Evolutionary conservation across 768 basidiomycete species (phyloP), one percentile per base, ranked within the genome.

Genomic region (Tulasnella sp.): DNA sequence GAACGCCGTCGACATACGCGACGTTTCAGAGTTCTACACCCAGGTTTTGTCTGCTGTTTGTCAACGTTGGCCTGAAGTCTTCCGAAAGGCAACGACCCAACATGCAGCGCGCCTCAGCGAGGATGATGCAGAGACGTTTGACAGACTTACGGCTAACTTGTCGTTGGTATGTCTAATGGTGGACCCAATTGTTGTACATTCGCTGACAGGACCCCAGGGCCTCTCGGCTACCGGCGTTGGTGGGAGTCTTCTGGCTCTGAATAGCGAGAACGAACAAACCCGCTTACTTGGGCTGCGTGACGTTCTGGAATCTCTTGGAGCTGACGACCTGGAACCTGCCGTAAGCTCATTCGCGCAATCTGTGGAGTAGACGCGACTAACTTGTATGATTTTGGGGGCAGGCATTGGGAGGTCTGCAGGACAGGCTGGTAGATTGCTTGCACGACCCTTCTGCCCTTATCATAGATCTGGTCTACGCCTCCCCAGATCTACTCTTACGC

Each of bases 21-120:
- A 67, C 4, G 68, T 67, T 8, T 72, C 75, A 6, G 70, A 76
- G 4, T 65, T 68, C 2, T 51, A 75, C 3, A 63, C 71, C 25
- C 67, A 67, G n/a, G n/a, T n/a, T n/a, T n/a, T n/a, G n/a, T n/a
- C n/a, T n/a, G n/a, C n/a, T n/a, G n/a, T n/a, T n/a, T n/a, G n/a
- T 27, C 45, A 48, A 14, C 45, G 45, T 9, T 29, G n/a, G 12
- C 45, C 45, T 12, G 27, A 48, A n/a, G 45, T 31, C 11, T 48
- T 48, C 17, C 45, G 45, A n/a, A 9, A 12, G 14, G 45, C 45
- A 6, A 31, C 45, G 15, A 6, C 2, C 14, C 27, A 48, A 15
- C 45, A 27, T 27, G 27, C 45, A 3, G n/a, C 19, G 4, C 27
- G 25, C 27, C 12, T 48, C 27, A 34, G 37, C 9, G 32, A 51